phyloP scores from a whole-genome alignment of 768 basidiomycete genomes.

The Rhodotorula graminis region DNA sequence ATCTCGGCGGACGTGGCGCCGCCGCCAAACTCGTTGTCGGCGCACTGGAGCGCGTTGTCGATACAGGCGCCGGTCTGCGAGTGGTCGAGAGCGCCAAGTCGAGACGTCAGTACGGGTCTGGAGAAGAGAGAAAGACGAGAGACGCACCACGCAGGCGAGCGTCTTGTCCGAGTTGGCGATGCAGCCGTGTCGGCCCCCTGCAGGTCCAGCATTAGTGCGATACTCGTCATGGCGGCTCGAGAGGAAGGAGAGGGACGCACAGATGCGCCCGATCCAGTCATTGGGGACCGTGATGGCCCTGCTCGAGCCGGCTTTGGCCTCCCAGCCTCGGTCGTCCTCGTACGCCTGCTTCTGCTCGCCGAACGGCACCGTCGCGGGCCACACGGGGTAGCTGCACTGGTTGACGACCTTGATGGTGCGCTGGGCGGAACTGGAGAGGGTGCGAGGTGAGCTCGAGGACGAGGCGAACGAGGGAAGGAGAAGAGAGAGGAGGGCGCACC shows the following conservation, averaged over 20 bases:
- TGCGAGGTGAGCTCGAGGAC: neutral
- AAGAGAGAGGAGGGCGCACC: neutral
- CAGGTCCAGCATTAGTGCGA: too few species aligned
- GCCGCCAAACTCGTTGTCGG: slow-evolving; percentile 5
- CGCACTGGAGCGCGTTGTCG: neutral
- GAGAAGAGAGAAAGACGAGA: too few species aligned
- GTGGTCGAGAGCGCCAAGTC: too few species aligned
- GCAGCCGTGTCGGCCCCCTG: slow-evolving; percentile 21
- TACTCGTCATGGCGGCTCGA: too few species aligned
- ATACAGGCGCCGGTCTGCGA: neutral
- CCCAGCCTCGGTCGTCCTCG: neutral
- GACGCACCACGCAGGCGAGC: slow-evolving; percentile 15
- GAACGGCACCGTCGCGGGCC: slow-evolving; percentile 7
- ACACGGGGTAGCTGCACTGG: slow-evolving; percentile 13
- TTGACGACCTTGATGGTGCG: slow-evolving; percentile 17
- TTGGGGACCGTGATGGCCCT: slow-evolving; percentile 1
- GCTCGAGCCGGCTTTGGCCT: neutral
- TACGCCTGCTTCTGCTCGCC: neutral
- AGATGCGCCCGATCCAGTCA: slow-evolving; percentile 15
- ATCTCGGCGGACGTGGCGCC: slow-evolving; percentile 8
- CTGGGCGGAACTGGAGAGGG: neutral
- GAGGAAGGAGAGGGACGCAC: neutral
- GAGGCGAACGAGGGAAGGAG: neutral
- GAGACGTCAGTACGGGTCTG: too few species aligned
- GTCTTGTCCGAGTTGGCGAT: neutral